A percentile compares a stretch with the other conserved stretches of the same genome.
Evolutionary conservation across 2,329 filamentous ascomycete species (phyloP).

Genomic region (Aspergillus sp.): DNA sequence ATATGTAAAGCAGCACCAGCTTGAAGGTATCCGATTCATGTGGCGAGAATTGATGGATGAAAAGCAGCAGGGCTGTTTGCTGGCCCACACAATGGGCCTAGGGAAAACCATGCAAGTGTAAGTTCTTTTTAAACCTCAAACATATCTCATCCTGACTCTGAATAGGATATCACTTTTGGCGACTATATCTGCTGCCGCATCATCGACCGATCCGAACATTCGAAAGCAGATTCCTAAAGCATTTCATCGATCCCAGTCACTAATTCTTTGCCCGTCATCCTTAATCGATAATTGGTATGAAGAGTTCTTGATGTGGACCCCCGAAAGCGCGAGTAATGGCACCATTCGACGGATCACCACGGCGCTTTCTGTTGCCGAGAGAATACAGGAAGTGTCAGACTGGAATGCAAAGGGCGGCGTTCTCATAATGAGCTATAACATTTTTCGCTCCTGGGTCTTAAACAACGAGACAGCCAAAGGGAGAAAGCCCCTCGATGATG

Average conservation of each 20-base stretch:
- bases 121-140: slow-evolving; percentile 21
- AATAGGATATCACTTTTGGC: slow-evolving; percentile 70
- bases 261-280: slow-evolving; percentile 73
- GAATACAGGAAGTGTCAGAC: slow-evolving; percentile 46
- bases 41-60: slow-evolving; percentile 77
- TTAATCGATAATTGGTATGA: slow-evolving; percentile 81
- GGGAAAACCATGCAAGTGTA: slow-evolving; percentile 88
- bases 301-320: slow-evolving; percentile 70
- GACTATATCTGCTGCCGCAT: slow-evolving; percentile 65
- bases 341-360: slow-evolving; percentile 55
- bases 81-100: slow-evolving; percentile 88
- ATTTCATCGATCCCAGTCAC: slow-evolving; percentile 60
- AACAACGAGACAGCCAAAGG: slow-evolving; percentile 30
- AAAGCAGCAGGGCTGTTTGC: slow-evolving; percentile 68
- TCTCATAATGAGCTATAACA: slow-evolving; percentile 71
- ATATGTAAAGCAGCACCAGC: slow-evolving; percentile 74
- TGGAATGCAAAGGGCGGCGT: slow-evolving; percentile 70
- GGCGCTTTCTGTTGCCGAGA: slow-evolving; percentile 30
- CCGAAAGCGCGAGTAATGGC: slow-evolving; percentile 53
- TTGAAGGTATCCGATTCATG: slow-evolving; percentile 79
- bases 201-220: slow-evolving; percentile 57
- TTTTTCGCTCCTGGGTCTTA: slow-evolving; percentile 55
- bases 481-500: slow-evolving; percentile 27
- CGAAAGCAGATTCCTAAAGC: slow-evolving; percentile 65
- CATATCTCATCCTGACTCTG: background rate